phyloP scores from a whole-genome alignment of 495 filamentous ascomycete genomes.

The Aspergillus indologenus region DNA sequence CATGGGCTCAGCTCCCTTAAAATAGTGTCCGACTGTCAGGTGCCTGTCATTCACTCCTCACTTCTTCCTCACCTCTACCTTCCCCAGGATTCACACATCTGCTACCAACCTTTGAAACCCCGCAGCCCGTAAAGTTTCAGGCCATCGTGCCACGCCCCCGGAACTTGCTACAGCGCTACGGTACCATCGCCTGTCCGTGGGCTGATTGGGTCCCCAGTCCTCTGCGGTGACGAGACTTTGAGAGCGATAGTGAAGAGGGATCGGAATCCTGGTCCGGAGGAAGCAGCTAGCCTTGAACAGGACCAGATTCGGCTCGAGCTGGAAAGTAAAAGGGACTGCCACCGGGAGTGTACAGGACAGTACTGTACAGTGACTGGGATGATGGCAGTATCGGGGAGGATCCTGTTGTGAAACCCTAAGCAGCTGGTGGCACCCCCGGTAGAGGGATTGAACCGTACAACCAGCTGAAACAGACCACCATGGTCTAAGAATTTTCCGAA shows the following conservation, averaged over 20 bases:
- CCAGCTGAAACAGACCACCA: not conserved
- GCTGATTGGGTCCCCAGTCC: not conserved
- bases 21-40: not conserved
- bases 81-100: no score
- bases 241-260: not conserved
- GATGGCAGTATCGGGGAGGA: not conserved
- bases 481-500: not conserved
- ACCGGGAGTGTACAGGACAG: no score
- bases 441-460: not conserved
- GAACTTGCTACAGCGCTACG: not conserved
- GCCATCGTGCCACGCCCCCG: no score
- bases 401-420: not conserved
- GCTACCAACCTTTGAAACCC: not conserved
- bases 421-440: not conserved
- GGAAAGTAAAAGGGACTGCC: no score
- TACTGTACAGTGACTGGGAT: no score
- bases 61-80: no score
- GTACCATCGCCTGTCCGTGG: not conserved
- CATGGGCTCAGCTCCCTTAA: no score
- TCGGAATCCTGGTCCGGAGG: slow-evolving; percentile 3
- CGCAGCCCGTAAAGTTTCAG: not conserved
- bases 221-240: not conserved
- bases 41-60: not conserved
- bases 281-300: not conserved
- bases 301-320: no score